Conservation (phyloP, 2,329 filamentous ascomycete genomes). For the Orbilia javanica region DNA sequence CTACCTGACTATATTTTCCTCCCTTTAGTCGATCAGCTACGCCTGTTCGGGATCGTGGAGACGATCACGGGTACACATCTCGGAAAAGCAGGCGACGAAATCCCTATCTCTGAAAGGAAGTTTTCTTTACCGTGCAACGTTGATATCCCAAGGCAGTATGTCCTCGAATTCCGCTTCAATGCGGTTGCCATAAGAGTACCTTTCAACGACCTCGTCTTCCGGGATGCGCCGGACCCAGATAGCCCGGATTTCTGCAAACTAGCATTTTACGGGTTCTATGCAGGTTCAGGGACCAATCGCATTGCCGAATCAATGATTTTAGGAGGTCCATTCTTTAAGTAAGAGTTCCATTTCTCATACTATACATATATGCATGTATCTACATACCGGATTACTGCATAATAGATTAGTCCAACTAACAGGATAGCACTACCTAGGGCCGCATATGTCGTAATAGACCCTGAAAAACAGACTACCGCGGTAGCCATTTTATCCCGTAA, state of each 20-base stretch:
- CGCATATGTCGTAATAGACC: neutral
- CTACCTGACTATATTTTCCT: neutral
- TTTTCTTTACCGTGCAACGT: slow-evolving; percentile 1
- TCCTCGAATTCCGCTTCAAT: neutral
- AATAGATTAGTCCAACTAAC: too few species aligned
- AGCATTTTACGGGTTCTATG: too few species aligned
- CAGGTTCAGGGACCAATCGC: too few species aligned
- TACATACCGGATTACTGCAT: too few species aligned
- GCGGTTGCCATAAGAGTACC: neutral
- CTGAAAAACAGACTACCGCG: neutral
- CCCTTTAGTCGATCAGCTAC: neutral
- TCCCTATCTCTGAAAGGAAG: too few species aligned
- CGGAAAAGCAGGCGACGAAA: too few species aligned
- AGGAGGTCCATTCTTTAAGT: slow-evolving; percentile 16
- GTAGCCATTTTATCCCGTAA: neutral
- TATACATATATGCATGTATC: neutral
- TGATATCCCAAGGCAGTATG: neutral
- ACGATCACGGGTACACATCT: neutral
- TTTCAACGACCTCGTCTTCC: neutral
- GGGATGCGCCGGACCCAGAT: neutral
- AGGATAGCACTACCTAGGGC: neutral
- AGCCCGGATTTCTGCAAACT: neutral
- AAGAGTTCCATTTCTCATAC: neutral
- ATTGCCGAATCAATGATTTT: neutral
- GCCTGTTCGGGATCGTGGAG: neutral